These are phyloP conservation scores for Scedosporium aurantiacum DNA, from an alignment of 2,329 filamentous ascomycete species.

Conservation along the genomic window DNA sequence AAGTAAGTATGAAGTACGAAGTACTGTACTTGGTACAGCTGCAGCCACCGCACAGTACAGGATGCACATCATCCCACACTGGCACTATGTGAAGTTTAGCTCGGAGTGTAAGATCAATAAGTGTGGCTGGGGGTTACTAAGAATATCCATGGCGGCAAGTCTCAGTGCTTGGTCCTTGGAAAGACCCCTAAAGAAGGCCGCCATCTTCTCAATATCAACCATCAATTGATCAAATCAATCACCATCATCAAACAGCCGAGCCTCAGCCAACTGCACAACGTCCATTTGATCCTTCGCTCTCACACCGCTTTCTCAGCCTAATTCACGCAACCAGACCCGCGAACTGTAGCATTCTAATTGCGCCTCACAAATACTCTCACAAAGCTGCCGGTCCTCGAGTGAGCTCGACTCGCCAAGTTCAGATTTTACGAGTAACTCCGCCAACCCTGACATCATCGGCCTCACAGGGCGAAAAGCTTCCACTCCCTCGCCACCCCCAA, in stretches of 20 bases:
- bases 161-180: background rate
- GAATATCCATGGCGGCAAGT: background rate
- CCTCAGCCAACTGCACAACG: background rate
- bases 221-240: too few species aligned
- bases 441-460: background rate
- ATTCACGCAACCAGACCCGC: background rate
- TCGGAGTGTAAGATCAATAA: background rate
- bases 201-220: too few species aligned
- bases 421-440: background rate
- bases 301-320: background rate
- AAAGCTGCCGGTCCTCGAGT: background rate
- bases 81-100: too few species aligned
- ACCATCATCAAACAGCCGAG: background rate
- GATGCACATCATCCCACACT: background rate
- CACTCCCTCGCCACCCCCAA: background rate
- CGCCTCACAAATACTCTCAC: background rate
- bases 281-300: background rate
- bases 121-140: slow-evolving; percentile 1
- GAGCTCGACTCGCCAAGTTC: background rate
- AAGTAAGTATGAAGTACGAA: too few species aligned
- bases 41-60: background rate
- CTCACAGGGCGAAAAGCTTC: background rate
- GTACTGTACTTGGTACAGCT: background rate
- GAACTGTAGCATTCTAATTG: background rate
- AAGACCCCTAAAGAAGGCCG: background rate